phyloP scores from a whole-genome alignment of 768 basidiomycete species.

The Naganishia vaughanmartiniae region DNA sequence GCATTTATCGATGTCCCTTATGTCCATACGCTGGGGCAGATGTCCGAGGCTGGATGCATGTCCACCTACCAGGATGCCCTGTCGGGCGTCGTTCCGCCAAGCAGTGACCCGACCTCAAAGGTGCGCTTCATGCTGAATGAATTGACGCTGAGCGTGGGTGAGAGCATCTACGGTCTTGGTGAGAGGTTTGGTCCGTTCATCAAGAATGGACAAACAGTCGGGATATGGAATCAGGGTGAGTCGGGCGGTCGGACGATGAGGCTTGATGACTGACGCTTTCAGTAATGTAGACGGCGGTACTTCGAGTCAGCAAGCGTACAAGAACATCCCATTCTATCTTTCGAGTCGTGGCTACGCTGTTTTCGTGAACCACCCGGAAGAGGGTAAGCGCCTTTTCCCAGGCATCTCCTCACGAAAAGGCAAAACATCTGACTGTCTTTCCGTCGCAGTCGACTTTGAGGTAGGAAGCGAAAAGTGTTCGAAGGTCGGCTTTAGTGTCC shows the following conservation, averaged over 20 bases:
- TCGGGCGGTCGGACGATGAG: not conserved
- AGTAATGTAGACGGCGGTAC: slow-evolving; percentile 67
- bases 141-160: slow-evolving; percentile 67
- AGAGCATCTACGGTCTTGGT: slow-evolving; percentile 70
- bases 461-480: slow-evolving; percentile 55
- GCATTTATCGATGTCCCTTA: slow-evolving; percentile 48
- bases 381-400: slow-evolving; percentile 30
- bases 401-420: no score
- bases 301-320: slow-evolving; percentile 50
- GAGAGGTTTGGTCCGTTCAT: slow-evolving; percentile 73
- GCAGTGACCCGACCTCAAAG: slow-evolving; percentile 13
- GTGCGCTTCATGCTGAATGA: slow-evolving; percentile 51
- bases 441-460: slow-evolving; percentile 62
- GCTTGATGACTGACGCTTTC: not conserved
- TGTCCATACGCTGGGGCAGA: slow-evolving; percentile 45
- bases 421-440: no score
- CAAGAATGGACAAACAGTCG: slow-evolving; percentile 64
- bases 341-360: slow-evolving; percentile 63
- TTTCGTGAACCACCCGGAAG: slow-evolving; percentile 70
- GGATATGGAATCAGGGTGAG: slow-evolving; percentile 60
- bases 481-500: slow-evolving; percentile 60
- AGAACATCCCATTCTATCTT: slow-evolving; percentile 50
- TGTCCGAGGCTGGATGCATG: slow-evolving; percentile 60
- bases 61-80: slow-evolving; percentile 55
- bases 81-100: not conserved